Evolutionary conservation across 2,329 filamentous ascomycete species (phyloP).

Genomic region (Torrubiella hemipterigena): DNA sequence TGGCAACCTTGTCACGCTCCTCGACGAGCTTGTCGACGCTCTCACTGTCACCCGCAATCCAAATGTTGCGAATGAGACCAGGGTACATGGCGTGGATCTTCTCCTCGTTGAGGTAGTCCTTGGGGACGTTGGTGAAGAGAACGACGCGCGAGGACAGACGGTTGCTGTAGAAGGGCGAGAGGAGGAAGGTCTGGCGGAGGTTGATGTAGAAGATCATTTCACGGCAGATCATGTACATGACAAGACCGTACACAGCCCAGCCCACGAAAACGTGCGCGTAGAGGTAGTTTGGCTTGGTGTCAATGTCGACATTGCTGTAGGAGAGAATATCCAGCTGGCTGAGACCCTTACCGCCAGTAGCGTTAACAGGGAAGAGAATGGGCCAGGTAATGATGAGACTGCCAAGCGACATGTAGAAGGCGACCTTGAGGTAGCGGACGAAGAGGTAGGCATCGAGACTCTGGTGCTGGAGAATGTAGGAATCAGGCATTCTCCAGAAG

Average conservation of each 20-base stretch:
- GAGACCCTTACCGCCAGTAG: conserved; percentile 58
- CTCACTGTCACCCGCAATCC: conserved; percentile 66
- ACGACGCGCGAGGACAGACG: conserved; percentile 85
- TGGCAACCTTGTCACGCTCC: conserved; percentile 61
- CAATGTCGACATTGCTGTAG: conserved; percentile 30
- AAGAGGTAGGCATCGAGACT: conserved; percentile 74
- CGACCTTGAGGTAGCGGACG: conserved; percentile 7
- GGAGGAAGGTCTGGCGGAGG: conserved; percentile 79
- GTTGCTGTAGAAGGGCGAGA: conserved; percentile 72
- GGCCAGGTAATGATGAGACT: conserved; percentile 78
- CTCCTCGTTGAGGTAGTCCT: conserved; percentile 60
- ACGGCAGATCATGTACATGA: conserved; percentile 80
- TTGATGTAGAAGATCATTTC: conserved; percentile 92
- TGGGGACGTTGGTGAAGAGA: conserved; percentile 75
- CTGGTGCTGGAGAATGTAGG: conserved; percentile 73
- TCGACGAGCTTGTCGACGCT: conserved; percentile 67
- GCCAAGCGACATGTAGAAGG: conserved; percentile 5
- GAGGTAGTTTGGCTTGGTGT: conserved; percentile 49
- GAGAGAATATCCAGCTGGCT: conserved; percentile 45
- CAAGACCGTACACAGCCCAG: conserved; percentile 75
- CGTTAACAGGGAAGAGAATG: conserved; percentile 72
- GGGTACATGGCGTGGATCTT: conserved; percentile 71
- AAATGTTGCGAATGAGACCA: conserved; percentile 66
- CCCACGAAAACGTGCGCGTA: conserved; percentile 74
- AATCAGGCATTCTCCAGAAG: conserved; percentile 56